phyloP scores from a whole-genome alignment of 345 rosid genomes.

The Rhodamnia rubescens region DNA sequence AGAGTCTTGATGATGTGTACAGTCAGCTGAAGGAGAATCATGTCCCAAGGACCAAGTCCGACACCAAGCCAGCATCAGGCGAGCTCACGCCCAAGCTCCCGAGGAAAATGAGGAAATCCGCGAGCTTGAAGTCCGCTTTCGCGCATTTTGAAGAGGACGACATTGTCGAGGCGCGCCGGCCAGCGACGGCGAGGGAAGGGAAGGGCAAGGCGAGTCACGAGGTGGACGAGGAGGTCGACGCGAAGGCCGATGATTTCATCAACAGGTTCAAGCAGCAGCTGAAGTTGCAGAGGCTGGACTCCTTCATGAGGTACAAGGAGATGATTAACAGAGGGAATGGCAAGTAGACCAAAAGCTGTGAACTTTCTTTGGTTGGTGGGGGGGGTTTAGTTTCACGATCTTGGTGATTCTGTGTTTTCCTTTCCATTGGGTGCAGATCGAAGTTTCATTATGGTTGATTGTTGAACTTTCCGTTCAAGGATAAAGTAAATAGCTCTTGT shows the following conservation, averaged over 20 bases:
- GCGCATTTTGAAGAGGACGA: conserved; percentile 47
- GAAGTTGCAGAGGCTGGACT: conserved; percentile 11
- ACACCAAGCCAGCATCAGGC: conserved; percentile 50
- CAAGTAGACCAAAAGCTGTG: neutral
- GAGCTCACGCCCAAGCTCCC: conserved; percentile 38
- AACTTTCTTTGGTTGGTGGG: neutral
- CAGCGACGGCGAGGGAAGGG: neutral
- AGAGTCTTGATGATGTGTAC: conserved; percentile 43
- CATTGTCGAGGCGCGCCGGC: conserved; percentile 21
- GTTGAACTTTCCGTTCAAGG: neutral
- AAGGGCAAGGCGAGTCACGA: neutral
- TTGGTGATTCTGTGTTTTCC: neutral
- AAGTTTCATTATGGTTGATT: neutral
- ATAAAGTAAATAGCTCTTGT: neutral
- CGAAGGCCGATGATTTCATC: conserved; percentile 6
- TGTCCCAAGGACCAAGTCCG: conserved; percentile 34
- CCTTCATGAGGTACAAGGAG: neutral
- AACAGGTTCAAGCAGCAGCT: conserved; percentile 12
- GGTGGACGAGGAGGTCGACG: conserved; percentile 9
- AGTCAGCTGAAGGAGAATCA: conserved; percentile 25
- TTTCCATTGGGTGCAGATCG: neutral
- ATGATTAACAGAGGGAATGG: neutral
- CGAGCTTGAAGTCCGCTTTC: conserved; percentile 55
- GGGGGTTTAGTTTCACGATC: neutral
- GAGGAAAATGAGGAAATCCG: conserved; percentile 77